These are phyloP conservation scores for Eucalyptus grandis DNA, from an alignment of 345 rosid genomes.

Conservation along the genomic window DNA sequence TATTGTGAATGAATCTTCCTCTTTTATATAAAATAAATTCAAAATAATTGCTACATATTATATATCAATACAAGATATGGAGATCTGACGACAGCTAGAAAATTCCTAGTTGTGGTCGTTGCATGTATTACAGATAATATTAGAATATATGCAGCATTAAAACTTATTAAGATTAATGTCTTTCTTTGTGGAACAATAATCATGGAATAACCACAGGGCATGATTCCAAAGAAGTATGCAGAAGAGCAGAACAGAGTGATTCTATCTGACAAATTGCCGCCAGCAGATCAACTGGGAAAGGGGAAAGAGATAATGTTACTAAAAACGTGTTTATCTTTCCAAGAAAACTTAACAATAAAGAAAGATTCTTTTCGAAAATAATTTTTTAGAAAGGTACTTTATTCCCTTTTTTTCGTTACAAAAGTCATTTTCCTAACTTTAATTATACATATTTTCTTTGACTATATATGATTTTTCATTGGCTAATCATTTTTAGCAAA, in stretches of 20 bases:
- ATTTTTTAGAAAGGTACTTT: background rate
- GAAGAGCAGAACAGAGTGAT: background rate
- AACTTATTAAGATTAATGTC: background rate
- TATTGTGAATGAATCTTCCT: background rate
- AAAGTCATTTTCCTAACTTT: background rate
- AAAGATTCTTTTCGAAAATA: too few relatives aligned
- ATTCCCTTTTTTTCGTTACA: rapidly evolving
- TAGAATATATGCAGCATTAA: background rate
- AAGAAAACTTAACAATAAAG: background rate
- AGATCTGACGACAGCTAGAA: background rate
- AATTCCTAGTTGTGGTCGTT: background rate
- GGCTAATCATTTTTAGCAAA: too few relatives aligned
- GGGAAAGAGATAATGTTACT: background rate
- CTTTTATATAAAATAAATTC: background rate
- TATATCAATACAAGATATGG: background rate
- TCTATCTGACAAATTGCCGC: background rate
- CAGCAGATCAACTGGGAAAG: background rate
- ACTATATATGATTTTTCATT: too few relatives aligned
- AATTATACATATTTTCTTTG: too few relatives aligned
- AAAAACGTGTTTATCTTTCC: background rate
- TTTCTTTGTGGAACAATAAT: background rate
- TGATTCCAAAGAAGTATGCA: background rate
- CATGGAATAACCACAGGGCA: background rate
- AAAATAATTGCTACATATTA: background rate
- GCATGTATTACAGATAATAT: background rate